Percentiles rank a stretch among this genome's conserved stretches.
Evolutionary conservation across 106 monocot genomes (phyloP).

Genomic region (Allium fistulosum): DNA sequence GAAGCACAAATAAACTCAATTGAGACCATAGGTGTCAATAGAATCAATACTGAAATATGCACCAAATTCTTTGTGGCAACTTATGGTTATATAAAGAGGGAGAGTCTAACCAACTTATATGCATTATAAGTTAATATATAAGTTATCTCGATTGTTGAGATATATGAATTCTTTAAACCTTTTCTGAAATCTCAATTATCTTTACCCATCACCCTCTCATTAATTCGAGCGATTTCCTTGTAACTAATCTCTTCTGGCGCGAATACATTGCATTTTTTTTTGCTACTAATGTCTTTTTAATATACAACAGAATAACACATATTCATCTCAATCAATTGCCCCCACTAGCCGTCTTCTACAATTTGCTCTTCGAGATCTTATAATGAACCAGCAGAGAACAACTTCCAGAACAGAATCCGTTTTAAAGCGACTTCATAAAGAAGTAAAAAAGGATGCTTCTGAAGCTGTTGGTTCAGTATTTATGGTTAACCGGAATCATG

Average conservation of each 20-base stretch:
- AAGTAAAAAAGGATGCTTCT: slow-evolving; percentile 57
- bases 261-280: background rate
- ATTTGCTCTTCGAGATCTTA: slow-evolving; percentile 88
- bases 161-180: too few species aligned
- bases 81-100: too few species aligned
- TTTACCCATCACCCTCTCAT: background rate
- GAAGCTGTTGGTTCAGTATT: slow-evolving; percentile 35
- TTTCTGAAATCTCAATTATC: background rate
- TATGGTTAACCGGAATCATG: slow-evolving; percentile 43
- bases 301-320: background rate
- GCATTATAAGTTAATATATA: too few species aligned
- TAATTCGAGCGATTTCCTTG: background rate
- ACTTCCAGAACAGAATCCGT: slow-evolving; percentile 36
- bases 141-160: too few species aligned
- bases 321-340: background rate
- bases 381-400: slow-evolving; percentile 35
- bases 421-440: slow-evolving; percentile 51
- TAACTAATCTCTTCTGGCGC: background rate
- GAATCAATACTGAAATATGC: too few species aligned
- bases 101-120: too few species aligned
- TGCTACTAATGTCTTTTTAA: background rate
- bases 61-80: too few species aligned
- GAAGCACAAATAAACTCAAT: too few species aligned
- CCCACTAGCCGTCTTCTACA: slow-evolving; percentile 72
- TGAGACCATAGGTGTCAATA: too few species aligned